Conservation (phyloP, 257 asterid genomes). For the Solanum corneliomulleri region DNA sequence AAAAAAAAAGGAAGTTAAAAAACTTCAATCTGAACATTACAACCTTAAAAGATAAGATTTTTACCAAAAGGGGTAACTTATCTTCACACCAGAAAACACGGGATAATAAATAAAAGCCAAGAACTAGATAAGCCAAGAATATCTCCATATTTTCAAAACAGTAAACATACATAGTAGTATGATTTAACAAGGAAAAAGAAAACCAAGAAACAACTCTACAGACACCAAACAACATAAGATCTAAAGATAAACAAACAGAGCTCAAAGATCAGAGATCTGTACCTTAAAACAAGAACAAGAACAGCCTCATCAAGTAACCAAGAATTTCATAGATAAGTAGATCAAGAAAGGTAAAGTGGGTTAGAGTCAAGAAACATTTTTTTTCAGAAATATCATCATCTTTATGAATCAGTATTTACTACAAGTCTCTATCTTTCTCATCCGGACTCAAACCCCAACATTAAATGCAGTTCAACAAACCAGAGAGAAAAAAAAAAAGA, state of each 20-base stretch:
- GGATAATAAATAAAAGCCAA: neutral
- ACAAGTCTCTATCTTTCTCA: neutral
- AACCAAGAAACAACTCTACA: neutral
- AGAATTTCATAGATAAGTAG: conserved; percentile 12
- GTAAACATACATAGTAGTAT: neutral
- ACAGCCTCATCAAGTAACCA: neutral
- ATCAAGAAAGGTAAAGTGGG: conserved; percentile 17
- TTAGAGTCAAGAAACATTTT: conserved; percentile 2
- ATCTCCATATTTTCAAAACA: neutral
- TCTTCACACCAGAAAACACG: neutral
- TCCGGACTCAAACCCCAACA: conserved; percentile 6
- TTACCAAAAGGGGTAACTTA: neutral
- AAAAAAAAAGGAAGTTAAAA: neutral
- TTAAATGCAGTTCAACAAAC: conserved; percentile 28
- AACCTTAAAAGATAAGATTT: neutral
- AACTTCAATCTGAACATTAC: neutral
- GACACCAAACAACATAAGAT: neutral
- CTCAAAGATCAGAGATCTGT: conserved; percentile 16
- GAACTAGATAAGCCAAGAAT: neutral
- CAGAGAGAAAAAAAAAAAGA: neutral
- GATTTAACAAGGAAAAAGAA: neutral
- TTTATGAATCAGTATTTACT: neutral
- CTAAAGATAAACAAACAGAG: conserved; percentile 4
- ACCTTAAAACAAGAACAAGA: conserved; percentile 11
- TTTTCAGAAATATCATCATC: neutral